Percentiles rank a stretch among this genome's conserved stretches.
phyloP scores from a whole-genome alignment of 345 rosid species.

The Rhizophora mangle region DNA sequence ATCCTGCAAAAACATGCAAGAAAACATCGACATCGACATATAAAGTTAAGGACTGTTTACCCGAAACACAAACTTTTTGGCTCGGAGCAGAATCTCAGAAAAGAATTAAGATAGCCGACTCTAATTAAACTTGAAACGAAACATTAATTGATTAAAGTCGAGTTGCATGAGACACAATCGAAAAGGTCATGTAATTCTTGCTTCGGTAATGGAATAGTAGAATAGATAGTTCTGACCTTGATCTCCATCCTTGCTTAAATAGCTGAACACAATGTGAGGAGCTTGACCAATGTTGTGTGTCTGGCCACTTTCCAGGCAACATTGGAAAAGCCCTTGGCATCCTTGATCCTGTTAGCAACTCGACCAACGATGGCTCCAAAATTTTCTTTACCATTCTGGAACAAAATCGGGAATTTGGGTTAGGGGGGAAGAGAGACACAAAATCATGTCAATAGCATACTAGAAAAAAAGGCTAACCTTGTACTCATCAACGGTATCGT shows the following conservation, averaged over 20 bases:
- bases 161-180: neutral
- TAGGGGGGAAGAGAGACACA: neutral
- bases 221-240: constrained; percentile 40
- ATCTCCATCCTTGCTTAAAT: constrained; percentile 73
- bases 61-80: neutral
- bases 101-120: too few relatives aligned
- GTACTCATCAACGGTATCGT: constrained; percentile 56
- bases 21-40: neutral
- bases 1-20: constrained; percentile 39
- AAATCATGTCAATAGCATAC: neutral
- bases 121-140: too few relatives aligned
- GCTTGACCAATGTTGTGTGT: constrained; percentile 33
- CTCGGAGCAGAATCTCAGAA: neutral
- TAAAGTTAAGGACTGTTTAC: too few relatives aligned
- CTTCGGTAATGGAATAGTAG: too few relatives aligned
- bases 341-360: constrained; percentile 83
- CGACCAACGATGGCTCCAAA: constrained; percentile 77
- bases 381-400: constrained; percentile 58
- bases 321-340: constrained; percentile 62
- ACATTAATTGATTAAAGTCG: too few relatives aligned
- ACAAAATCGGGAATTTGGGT: neutral
- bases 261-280: constrained; percentile 57
- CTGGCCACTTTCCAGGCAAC: constrained; percentile 64
- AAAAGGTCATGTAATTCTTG: too few relatives aligned
- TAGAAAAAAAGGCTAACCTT: constrained; percentile 33